A percentile compares a stretch with the other conserved stretches of the same genome.
Conservation (phyloP, 805 yeast genomes). For the Debaryomyces hansenii region DNA sequence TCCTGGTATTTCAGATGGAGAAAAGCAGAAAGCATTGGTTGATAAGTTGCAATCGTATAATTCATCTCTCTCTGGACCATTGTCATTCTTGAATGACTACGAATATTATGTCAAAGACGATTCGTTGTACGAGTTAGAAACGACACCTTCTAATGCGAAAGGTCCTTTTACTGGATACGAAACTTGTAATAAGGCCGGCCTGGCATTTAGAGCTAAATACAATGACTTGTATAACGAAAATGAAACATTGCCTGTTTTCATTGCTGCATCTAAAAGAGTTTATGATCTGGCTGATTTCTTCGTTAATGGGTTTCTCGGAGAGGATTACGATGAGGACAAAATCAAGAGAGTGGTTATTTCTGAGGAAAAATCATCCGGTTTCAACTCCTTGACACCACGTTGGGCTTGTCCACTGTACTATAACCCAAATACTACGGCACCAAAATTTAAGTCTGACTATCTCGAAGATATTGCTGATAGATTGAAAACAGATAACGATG, state of each 20-base stretch:
- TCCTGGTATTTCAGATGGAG: conserved; percentile 29
- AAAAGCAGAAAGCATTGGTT: conserved; percentile 15
- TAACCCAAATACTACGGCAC: conserved; percentile 13
- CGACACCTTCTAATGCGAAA: conserved; percentile 41
- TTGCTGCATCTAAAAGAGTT: conserved; percentile 51
- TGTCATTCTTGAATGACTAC: conserved; percentile 51
- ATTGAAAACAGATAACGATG: conserved; percentile 52
- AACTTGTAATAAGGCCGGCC: conserved; percentile 46
- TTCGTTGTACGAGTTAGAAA: conserved; percentile 45
- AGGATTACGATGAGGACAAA: conserved; percentile 28
- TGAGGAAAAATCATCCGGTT: conserved; percentile 48
- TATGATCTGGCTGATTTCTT: conserved; percentile 52
- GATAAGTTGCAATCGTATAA: conserved; percentile 15
- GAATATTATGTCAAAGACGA: conserved; percentile 40
- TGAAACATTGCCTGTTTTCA: conserved; percentile 45
- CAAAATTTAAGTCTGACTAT: conserved; percentile 28
- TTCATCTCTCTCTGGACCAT: conserved; percentile 39
- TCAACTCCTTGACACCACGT: conserved; percentile 54
- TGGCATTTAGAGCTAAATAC: conserved; percentile 44
- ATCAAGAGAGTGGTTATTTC: conserved; percentile 30
- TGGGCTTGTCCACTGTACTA: conserved; percentile 37
- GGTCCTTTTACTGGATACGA: conserved; percentile 50
- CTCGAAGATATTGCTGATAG: conserved; percentile 55
- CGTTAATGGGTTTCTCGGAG: conserved; percentile 54
- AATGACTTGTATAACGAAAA: conserved; percentile 38